Evolutionary conservation across 2,329 filamentous ascomycete species (phyloP).

Genomic region (Cladophialophora bantiana): DNA sequence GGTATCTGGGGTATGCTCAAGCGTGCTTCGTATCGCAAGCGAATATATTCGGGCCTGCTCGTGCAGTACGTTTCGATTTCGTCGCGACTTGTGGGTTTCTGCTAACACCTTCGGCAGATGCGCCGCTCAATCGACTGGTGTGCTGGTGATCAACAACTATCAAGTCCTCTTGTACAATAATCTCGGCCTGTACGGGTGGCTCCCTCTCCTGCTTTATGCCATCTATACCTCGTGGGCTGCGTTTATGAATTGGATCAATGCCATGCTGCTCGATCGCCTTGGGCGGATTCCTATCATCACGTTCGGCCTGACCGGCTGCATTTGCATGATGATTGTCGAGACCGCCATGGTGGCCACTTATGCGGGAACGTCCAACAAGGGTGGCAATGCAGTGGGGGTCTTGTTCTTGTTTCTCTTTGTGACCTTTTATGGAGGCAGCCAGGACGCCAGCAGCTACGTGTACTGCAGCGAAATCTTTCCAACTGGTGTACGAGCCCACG

Average conservation of each 20-base stretch:
- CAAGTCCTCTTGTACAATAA: conserved; percentile 49
- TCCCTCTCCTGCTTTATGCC: conserved; percentile 54
- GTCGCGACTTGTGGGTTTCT: conserved; percentile 42
- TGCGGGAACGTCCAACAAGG: conserved; percentile 44
- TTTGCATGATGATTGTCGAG: conserved; percentile 49
- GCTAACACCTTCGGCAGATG: conserved; percentile 46
- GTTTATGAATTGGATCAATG: conserved; percentile 50
- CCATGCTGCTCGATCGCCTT: conserved; percentile 48
- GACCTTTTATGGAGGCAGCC: conserved; percentile 51
- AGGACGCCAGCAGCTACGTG: conserved; percentile 57
- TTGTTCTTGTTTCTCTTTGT: conserved; percentile 52
- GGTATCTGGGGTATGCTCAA: conserved; percentile 52
- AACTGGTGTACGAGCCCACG: conserved; percentile 41
- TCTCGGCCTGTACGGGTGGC: conserved; percentile 47
- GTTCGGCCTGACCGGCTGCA: conserved; percentile 50
- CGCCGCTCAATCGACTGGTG: conserved; percentile 39
- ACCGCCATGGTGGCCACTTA: conserved; percentile 47
- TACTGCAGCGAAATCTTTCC: conserved; percentile 57
- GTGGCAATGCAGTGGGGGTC: conserved; percentile 47
- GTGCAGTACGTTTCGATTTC: conserved; percentile 40
- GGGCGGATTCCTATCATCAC: conserved; percentile 52
- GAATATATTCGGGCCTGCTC: conserved; percentile 35
- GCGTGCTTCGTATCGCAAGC: conserved; percentile 49
- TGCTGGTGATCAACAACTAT: conserved; percentile 48
- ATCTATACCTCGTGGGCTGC: conserved; percentile 52